Evolutionary conservation across 306 rosid genomes (phyloP), one percentile per base, ranked within the genome.

Genomic region (Myrica gale): DNA sequence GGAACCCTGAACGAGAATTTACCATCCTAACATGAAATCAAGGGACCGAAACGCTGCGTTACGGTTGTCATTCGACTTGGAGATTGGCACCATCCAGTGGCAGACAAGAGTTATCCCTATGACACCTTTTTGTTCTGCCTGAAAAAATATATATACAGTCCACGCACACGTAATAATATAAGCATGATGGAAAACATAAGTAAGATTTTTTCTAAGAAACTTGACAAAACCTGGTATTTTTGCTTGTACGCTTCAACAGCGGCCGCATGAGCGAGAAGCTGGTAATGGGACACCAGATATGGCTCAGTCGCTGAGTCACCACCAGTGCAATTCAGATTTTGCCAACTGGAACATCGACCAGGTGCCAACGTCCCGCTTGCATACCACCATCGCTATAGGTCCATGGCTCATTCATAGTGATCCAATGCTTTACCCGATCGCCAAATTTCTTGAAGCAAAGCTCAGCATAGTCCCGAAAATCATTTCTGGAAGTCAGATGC

Each of bases 1-100:
- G 12, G 52, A 48, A 48, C 12, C 4, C 9, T 48, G 12, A 9
- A 26, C 2, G 32, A 32, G 10, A 20, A 32, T 23, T 46, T 82
- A 91, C 92, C 96, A 91, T 68, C 91, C 91, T 67, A 87, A 52
- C 75, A 48, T 57, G 71, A 89, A 91, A 78, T 89, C 93, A 66
- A 85, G 78, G 52, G 85, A 84, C 39, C 92, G 60, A 23, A 6
- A 6, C 5, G 87, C 82, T 0, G 97, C 90, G 1, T 43, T 50
- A 9, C 41, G 46, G 57, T 89, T 85, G 6, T 20, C 23, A 61
- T 21, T 80, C 26, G 82, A 45, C 21, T 83, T 23, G 60, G 88
- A 68, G 74, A 48, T 63, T 1, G 93, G 93, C 62, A 82, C 13
- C 9, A 79, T 71, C 93, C 96, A 89, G 15, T 70, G 48, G 1